phyloP scores from a whole-genome alignment of 345 rosid genomes.

The Dipteronia dyeriana region DNA sequence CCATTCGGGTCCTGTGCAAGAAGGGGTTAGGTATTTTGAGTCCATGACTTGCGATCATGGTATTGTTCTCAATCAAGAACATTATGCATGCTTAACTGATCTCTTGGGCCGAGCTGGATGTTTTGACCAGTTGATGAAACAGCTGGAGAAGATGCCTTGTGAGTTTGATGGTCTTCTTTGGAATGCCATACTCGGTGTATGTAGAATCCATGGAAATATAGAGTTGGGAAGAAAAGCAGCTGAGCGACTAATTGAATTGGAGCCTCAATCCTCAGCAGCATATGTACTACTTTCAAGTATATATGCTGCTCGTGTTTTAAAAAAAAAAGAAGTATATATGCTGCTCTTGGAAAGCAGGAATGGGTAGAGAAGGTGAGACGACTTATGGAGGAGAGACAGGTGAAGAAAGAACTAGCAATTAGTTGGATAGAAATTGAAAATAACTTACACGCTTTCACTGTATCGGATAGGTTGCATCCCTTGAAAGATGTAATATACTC shows the following conservation, averaged over 20 bases:
- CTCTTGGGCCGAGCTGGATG: constrained; percentile 68
- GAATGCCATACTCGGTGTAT: constrained; percentile 60
- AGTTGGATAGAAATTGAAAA: constrained; percentile 66
- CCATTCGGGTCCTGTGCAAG: constrained; percentile 62
- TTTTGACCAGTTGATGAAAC: constrained; percentile 49
- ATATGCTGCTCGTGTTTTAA: constrained; percentile 34
- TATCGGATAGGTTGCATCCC: constrained; percentile 50
- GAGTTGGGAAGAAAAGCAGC: constrained; percentile 59
- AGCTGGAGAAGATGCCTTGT: constrained; percentile 52
- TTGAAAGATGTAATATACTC: constrained; percentile 46
- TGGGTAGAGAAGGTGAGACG: constrained; percentile 57
- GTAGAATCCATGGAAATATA: constrained; percentile 54
- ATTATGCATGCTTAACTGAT: constrained; percentile 75
- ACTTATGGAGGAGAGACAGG: constrained; percentile 46
- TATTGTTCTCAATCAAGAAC: constrained; percentile 64
- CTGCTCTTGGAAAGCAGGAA: constrained; percentile 52
- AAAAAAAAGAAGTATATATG: too few species aligned
- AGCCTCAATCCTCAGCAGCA: constrained; percentile 56
- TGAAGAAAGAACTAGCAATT: constrained; percentile 51
- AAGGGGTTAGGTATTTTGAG: constrained; percentile 60
- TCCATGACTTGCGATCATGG: constrained; percentile 43
- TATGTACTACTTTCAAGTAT: constrained; percentile 57
- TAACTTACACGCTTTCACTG: constrained; percentile 50
- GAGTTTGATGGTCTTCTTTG: constrained; percentile 43
- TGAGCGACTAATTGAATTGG: constrained; percentile 48